Percentiles rank a stretch among this genome's conserved stretches.
Conservation (phyloP, 257 asterid genomes). For the Striga asiatica region DNA sequence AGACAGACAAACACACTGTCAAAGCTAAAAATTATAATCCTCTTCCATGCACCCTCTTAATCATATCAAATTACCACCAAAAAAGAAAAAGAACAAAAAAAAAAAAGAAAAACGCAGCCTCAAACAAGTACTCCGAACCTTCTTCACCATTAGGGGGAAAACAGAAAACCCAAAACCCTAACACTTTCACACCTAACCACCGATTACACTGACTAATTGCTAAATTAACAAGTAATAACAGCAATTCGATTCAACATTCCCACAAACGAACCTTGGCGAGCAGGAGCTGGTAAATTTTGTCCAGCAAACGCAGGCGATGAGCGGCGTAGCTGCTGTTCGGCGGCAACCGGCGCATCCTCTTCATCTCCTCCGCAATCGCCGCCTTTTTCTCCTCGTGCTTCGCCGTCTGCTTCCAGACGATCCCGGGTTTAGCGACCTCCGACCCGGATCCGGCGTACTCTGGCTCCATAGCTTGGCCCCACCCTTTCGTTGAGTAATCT, state of each 20-base stretch:
- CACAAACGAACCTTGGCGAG: constrained; percentile 40
- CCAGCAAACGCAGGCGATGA: constrained; percentile 62
- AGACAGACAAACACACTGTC: no score
- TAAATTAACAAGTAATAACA: background rate
- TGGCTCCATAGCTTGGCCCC: background rate
- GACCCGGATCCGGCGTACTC: constrained; percentile 13
- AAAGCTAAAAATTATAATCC: no score
- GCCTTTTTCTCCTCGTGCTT: constrained; percentile 39
- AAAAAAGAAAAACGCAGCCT: background rate
- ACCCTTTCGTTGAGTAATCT: background rate
- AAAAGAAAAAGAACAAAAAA: no score
- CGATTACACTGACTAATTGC: no score
- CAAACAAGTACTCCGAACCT: background rate
- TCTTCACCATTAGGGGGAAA: no score
- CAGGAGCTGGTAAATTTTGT: constrained; percentile 54
- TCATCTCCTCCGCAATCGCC: constrained; percentile 45
- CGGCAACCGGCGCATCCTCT: constrained; percentile 44
- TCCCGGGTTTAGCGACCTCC: constrained; percentile 11
- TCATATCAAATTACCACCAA: background rate
- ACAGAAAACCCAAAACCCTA: no score
- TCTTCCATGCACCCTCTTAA: no score
- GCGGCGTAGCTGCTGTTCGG: constrained; percentile 52
- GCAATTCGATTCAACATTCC: no score
- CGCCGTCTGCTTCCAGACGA: constrained; percentile 25
- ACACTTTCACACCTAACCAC: no score